A percentile compares a stretch with the other conserved stretches of the same genome.
phyloP scores from a whole-genome alignment of 129 eudicot species.

The carrot (Daucus carota) region DH1_v3.0 NC_030386.2:387501-388000 shows the following conservation, averaged over 20 bases:
- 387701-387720: neutral
- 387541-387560: neutral
- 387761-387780: neutral
- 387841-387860: slow-evolving; percentile 28
- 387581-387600: neutral
- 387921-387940: no score
- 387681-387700: slow-evolving; percentile 2
- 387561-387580: neutral
- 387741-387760: neutral
- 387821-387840: slow-evolving; percentile 48
- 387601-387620: neutral
- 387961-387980: slow-evolving; percentile 28
- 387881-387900: neutral
- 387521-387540: slow-evolving; percentile 49
- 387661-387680: slow-evolving; percentile 9
- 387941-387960: neutral
- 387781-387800: neutral
- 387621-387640: slow-evolving; percentile 40
- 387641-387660: slow-evolving; percentile 12
- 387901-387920: neutral
- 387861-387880: slow-evolving; percentile 32
- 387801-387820: slow-evolving; percentile 15
- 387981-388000: slow-evolving; percentile 42
- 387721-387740: neutral
- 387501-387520: slow-evolving; percentile 34